Base-by-base conservation (phyloP, 345 rosid species). In the Eutrema heterophyllum region DNA sequence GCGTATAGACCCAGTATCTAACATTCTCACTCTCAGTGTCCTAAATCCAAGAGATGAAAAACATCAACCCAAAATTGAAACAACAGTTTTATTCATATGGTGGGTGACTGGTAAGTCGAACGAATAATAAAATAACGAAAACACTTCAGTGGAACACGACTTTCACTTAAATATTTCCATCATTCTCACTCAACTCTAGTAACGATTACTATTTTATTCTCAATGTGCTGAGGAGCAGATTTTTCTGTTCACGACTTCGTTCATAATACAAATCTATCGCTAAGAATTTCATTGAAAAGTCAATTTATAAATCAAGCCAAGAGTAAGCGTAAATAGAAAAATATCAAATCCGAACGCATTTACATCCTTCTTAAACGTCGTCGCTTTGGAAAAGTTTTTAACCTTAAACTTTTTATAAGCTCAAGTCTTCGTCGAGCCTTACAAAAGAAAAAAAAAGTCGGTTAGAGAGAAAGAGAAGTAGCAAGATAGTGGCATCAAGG, bases 361-460 rank as follows among this genome's bases (percentile, higher is more conserved):
- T 73, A 64, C 77, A 73, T 55, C 8, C 39, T 54, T 35, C 64
- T 64, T 35, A 64, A 44, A 64, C 29, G 59, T 35, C 55, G 16
- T 53, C 41, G 62, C 27, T 49, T 48, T 4, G 9, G 30, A 49
- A 60, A 60, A 40, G 54, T 18, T 41, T 41, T 52, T 16, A n/a
- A n/a, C n/a, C n/a, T n/a, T 54, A 5, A 49, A 30, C 35, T 59
- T 45, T 43, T 56, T 58, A 43, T 54, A 33, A 46, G 74, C 16
- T 33, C 33, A 16, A 55, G 54, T 68, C 35, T 68, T 40, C n/a
- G 16, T 64, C 62, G 10, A 51, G 70, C 44, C 70, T 52, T 51
- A 30, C 11, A 44, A 61, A 50, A 38, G 41, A 21, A 24, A 27
- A 26, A 50, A 32, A 50, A 32, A 54, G 76, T 53, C 15, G 26